Base-by-base conservation (phyloP, 179 eudicot species). In the Patellifolia procumbens region DNA sequence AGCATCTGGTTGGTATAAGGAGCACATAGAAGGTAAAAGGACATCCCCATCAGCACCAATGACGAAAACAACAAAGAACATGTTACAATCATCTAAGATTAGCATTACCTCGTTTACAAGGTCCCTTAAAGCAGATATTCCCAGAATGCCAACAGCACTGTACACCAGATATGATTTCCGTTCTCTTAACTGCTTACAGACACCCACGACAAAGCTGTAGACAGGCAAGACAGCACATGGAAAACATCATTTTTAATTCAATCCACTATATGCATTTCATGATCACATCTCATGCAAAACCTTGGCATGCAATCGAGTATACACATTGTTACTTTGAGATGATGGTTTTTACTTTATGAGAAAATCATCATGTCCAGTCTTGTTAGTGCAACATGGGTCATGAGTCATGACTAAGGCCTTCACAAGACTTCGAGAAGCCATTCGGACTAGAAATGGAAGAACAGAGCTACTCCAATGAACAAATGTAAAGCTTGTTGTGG, bases 81-180 rank as follows among this genome's bases (percentile, higher is more conserved):
- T n/a, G 15, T 20, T n/a, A 65, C 16, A 43, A 39, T 7, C 10
- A 59, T 0, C 37, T 3, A 29, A 63, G 20, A 63, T 73, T 8
- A 62, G 63, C 28, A 31, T 58, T 88, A 94, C 97, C 97, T 92
- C 98, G 71, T 88, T 87, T 58, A 94, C 86, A 58, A 94, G 93
- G 80, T 94, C 98, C 80, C 83, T 82, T 64, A 94, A 72, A 63
- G 97, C 97, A 78, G 97, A 68, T 32, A 89, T 81, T 31, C 97
- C 98, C 59, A 94, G 87, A 80, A 89, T 83, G 70, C 97, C 98
- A 56, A 91, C 93, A 70, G 98, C 98, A 78, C 88, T 83, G 72
- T 89, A 94, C 61, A 94, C 82, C 81, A 94, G 85, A 78, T 92
- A 93, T 24, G 91, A 80, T 60, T 94, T 94, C 69, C 63, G 85